phyloP scores from a whole-genome alignment of 495 filamentous ascomycete species.

The Jackrogersella minutella region DNA sequence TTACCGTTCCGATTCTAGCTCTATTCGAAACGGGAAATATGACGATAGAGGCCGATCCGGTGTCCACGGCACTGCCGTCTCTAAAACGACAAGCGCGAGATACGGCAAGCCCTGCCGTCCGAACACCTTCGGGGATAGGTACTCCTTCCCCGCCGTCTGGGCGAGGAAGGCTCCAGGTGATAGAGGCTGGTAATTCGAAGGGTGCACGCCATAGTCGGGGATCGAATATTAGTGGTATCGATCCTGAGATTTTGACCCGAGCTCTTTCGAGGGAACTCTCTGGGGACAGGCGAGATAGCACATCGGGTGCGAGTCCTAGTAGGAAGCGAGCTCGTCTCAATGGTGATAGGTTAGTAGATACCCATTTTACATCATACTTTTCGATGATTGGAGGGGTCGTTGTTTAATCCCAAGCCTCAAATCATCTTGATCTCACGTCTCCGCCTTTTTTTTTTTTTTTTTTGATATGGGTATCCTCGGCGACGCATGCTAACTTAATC shows the following conservation, averaged over 20 bases:
- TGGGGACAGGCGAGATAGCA: constrained; percentile 64
- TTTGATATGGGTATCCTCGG: constrained; percentile 11
- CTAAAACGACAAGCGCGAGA: constrained; percentile 51
- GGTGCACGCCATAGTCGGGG: constrained; percentile 44
- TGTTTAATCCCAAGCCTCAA: neutral
- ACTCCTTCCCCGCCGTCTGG: constrained; percentile 53
- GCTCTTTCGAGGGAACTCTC: constrained; percentile 46
- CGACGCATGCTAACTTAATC: constrained; percentile 38
- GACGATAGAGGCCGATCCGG: constrained; percentile 49
- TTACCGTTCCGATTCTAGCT: neutral
- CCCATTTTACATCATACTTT: neutral
- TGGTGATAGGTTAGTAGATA: constrained; percentile 70
- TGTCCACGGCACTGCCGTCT: constrained; percentile 38
- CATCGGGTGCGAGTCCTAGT: constrained; percentile 79
- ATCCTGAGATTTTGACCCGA: constrained; percentile 48
- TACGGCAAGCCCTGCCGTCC: constrained; percentile 40
- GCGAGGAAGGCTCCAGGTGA: constrained; percentile 46
- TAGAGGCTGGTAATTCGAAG: constrained; percentile 36
- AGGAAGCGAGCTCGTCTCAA: constrained; percentile 88
- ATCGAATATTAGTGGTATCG: constrained; percentile 39
- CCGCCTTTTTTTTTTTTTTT: too few relatives aligned
- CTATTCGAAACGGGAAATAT: constrained; percentile 28
- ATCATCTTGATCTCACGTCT: too few relatives aligned
- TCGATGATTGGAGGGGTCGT: neutral
- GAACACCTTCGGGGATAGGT: constrained; percentile 47